Conservation (phyloP, 1,139 yeast genomes). For the Magnusiomyces tetraspermus region DNA sequence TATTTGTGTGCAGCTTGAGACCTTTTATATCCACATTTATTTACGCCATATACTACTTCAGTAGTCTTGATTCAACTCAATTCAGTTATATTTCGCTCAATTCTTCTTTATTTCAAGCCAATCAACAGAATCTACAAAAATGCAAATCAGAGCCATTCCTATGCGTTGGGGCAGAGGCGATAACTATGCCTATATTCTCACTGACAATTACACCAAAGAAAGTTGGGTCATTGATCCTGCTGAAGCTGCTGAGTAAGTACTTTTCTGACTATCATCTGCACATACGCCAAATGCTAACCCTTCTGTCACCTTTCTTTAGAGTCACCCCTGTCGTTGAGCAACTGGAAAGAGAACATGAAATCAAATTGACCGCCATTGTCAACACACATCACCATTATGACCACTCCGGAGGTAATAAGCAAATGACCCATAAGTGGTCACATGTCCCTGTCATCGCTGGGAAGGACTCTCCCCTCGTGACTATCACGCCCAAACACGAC, state of each 20-base stretch:
- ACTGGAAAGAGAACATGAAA: constrained; percentile 31
- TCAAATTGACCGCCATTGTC: constrained; percentile 59
- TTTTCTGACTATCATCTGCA: neutral
- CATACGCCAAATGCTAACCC: neutral
- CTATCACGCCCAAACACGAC: constrained; percentile 55
- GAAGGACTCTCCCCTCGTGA: constrained; percentile 60
- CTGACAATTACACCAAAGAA: constrained; percentile 55
- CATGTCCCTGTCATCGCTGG: constrained; percentile 78
- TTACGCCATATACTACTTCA: no score
- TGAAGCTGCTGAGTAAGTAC: constrained; percentile 50
- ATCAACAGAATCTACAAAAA: no score
- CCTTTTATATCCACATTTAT: no score
- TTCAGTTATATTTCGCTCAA: no score
- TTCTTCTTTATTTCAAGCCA: no score
- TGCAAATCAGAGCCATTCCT: constrained; percentile 76
- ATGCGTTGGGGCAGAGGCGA: constrained; percentile 96
- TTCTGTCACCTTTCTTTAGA: constrained; percentile 11
- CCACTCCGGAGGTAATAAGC: constrained; percentile 81
- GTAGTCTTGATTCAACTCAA: no score
- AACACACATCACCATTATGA: constrained; percentile 96
- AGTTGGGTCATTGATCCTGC: constrained; percentile 94
- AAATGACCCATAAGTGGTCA: constrained; percentile 36
- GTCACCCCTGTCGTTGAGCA: constrained; percentile 36
- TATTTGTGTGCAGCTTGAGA: no score
- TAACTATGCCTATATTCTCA: constrained; percentile 74